phyloP scores from a whole-genome alignment of 768 basidiomycete species.

The Tulasnella sp. region DNA sequence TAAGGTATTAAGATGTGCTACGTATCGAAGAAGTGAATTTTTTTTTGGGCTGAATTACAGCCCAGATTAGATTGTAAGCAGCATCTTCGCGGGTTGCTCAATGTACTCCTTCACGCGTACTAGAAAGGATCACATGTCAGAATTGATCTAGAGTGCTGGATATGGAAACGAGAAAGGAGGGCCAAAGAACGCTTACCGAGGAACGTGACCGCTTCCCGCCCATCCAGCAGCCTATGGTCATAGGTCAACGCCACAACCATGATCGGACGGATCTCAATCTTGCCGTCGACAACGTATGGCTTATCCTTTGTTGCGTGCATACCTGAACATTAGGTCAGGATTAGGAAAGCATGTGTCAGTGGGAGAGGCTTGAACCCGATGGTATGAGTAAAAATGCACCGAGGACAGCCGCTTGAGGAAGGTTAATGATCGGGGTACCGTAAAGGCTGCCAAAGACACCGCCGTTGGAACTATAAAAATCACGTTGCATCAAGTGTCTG shows the following conservation, averaged over 20 bases:
- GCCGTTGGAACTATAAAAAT: constrained; percentile 79
- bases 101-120: constrained; percentile 90
- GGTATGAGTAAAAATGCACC: constrained; percentile 34
- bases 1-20: too few relatives aligned
- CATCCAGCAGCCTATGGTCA: constrained; percentile 91
- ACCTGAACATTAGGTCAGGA: too few relatives aligned
- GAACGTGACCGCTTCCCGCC: constrained; percentile 94
- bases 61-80: constrained; percentile 34
- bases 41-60: too few relatives aligned
- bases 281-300: constrained; percentile 82
- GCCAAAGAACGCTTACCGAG: constrained; percentile 50
- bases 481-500: not conserved
- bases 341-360: not conserved
- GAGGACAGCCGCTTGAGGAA: constrained; percentile 88
- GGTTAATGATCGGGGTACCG: constrained; percentile 98
- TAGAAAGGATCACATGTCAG: constrained; percentile 24
- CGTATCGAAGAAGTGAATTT: too few relatives aligned
- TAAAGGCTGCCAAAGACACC: constrained; percentile 96
- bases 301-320: constrained; percentile 95
- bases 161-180: not conserved
- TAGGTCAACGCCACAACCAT: constrained; percentile 93
- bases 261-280: constrained; percentile 94
- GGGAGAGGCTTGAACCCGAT: not conserved
- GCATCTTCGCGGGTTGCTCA: constrained; percentile 90
- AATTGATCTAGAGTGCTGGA: constrained; percentile 10